phyloP scores from a whole-genome alignment of 2,329 filamentous ascomycete species.

The Venturia effusa region DNA sequence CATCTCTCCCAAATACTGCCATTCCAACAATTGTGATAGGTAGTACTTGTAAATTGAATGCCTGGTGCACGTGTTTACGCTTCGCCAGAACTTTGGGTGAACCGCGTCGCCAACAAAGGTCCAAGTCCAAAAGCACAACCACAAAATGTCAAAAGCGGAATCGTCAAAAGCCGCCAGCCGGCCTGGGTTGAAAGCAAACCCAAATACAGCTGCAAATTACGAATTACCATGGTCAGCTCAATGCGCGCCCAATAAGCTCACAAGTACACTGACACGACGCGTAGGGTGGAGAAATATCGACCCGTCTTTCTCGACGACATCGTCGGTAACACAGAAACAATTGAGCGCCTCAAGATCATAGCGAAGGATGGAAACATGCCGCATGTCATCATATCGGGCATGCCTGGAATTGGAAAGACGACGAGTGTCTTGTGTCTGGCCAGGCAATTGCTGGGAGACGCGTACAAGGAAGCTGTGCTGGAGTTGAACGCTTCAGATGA shows the following conservation, averaged over 20 bases:
- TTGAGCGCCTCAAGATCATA: constrained; percentile 95
- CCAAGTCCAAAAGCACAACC: background rate
- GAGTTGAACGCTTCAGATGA: constrained; percentile 96
- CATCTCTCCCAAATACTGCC: background rate
- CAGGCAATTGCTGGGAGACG: constrained; percentile 77
- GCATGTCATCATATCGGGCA: constrained; percentile 97
- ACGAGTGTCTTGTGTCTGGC: constrained; percentile 91
- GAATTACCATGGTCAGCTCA: constrained; percentile 64
- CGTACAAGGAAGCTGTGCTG: constrained; percentile 94
- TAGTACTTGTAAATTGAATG: background rate
- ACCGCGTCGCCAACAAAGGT: background rate
- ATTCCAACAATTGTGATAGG: background rate
- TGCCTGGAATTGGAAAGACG: constrained; percentile 98
- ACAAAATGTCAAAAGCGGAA: constrained; percentile 25
- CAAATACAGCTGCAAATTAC: constrained; percentile 41
- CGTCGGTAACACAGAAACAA: constrained; percentile 94
- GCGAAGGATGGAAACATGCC: constrained; percentile 99
- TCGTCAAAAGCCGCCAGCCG: constrained; percentile 36
- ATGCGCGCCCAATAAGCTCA: background rate
- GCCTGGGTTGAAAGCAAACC: constrained; percentile 32
- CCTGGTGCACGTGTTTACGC: background rate
- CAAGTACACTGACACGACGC: constrained; percentile 4
- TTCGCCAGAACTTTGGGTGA: background rate
- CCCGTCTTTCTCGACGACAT: constrained; percentile 93
- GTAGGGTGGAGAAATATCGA: constrained; percentile 95